Evolutionary conservation across 1,284 basidiomycete genomes (phyloP).

Genomic region (Sanguinoderma infundibulare): DNA sequence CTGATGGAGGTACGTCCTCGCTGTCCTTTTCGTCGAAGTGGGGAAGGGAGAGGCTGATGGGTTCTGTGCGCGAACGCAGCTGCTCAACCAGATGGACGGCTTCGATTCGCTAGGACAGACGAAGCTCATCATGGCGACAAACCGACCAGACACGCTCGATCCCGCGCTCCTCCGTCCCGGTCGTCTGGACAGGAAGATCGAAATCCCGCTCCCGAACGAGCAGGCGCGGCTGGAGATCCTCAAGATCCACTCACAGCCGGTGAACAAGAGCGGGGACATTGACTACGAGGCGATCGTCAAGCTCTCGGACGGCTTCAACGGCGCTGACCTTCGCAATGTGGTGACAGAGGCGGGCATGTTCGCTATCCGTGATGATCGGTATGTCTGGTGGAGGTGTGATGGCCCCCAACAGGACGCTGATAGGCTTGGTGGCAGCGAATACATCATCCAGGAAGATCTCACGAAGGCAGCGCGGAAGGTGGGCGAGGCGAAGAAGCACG

Average conservation of each 20-base stretch:
- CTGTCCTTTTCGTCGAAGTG: not conserved
- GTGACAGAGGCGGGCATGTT: conserved; percentile 99
- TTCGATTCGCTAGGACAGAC: conserved; percentile 97
- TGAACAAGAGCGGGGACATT: conserved; percentile 95
- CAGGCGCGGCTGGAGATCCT: conserved; percentile 95
- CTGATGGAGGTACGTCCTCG: conserved; percentile 90
- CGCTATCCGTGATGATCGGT: conserved; percentile 95
- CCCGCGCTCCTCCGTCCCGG: conserved; percentile 96
- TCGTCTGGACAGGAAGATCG: conserved; percentile 96
- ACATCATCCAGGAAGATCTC: conserved; percentile 92
- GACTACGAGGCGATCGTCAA: conserved; percentile 98
- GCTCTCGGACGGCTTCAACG: conserved; percentile 93
- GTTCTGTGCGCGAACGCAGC: conserved; percentile 45
- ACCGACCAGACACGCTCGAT: conserved; percentile 96
- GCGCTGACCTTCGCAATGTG: conserved; percentile 95
- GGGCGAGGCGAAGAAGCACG: conserved; percentile 95
- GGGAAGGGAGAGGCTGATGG: not conserved
- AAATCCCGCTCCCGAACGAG: conserved; percentile 97
- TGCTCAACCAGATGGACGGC: conserved; percentile 99
- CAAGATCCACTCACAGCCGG: conserved; percentile 95
- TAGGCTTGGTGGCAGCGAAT: conserved; percentile 62
- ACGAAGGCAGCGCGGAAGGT: conserved; percentile 99
- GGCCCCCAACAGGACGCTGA: not conserved
- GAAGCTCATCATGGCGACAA: conserved; percentile 99
- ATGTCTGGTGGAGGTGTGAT: conserved; percentile 24